Evolutionary conservation across 1,284 basidiomycete genomes (phyloP), one percentile per base, ranked within the genome.

Genomic region (Boletus hoseneyae): DNA sequence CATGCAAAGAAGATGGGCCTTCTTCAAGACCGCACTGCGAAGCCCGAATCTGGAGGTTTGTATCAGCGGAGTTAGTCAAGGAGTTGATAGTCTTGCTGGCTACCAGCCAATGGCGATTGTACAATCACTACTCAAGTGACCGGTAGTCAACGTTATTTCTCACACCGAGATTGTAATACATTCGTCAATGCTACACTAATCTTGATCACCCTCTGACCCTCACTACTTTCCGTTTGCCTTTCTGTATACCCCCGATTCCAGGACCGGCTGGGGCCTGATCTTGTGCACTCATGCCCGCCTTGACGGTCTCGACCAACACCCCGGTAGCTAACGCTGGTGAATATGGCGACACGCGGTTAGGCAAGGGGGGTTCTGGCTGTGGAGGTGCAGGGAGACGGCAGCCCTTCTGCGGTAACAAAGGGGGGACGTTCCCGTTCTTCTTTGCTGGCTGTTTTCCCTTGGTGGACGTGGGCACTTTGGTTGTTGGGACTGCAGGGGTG

Each of bases 221-320:
- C n/a, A 90, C 76, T 9, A 90, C 85, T 66, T 85, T 89, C 70
- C 85, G 73, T 66, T 88, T 90, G 21, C 87, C 87, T 61, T 90
- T 90, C 57, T 81, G 77, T 44, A 65, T 70, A 6, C 75, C 76
- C 1, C 59, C 66, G 9, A 59, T 46, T 15, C 70, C 71, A 25
- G 72, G 64, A 6, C 51, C 58, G 4, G 52, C 59, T n/a, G 67
- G 71, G 6, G 55, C 62, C 36, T 72, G 70, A 48, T 83, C 78
- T 52, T 79, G 76, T 12, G 84, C 78, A 53, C 70, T 85, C 80
- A 91, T 87, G 1, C 87, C 87, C 2, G 88, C 89, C 63, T 88
- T 89, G 38, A 91, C 73, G 0, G 90, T 82, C 36, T 90, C 85
- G 34, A 90, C 75, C 43, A 92, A 72, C 32, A 89, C 77, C 1